Conservation (phyloP, 148 eudicot species). For the Rhododendron mucronatum region DNA sequence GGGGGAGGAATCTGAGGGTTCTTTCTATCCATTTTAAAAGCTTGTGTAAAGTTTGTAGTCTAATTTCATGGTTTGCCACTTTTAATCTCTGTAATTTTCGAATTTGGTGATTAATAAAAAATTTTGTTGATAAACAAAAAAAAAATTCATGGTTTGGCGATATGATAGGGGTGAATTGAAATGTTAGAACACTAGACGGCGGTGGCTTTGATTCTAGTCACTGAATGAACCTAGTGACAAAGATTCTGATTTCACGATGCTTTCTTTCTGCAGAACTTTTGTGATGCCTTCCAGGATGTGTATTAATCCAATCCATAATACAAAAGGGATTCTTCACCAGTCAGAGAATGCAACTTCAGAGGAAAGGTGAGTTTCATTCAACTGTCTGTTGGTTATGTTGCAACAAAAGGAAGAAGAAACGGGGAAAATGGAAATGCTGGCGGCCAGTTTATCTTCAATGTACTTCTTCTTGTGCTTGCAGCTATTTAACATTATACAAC, state of each 20-base stretch:
- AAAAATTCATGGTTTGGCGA: not conserved
- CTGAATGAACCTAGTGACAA: not conserved
- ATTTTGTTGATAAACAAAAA: no score
- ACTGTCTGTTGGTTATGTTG: not conserved
- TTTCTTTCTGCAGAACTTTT: conserved; percentile 60
- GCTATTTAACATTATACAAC: not conserved
- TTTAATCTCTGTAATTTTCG: no score
- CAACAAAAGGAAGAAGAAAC: not conserved
- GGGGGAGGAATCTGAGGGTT: not conserved
- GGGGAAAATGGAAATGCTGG: not conserved
- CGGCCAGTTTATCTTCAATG: not conserved
- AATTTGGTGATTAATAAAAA: no score
- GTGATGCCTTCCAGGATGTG: conserved; percentile 98
- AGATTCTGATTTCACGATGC: not conserved
- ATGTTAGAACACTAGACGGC: not conserved
- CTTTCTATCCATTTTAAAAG: not conserved
- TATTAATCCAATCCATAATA: conserved; percentile 86
- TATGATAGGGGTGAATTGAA: not conserved
- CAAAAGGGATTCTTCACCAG: conserved; percentile 68
- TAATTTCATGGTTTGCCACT: not conserved
- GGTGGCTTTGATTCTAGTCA: not conserved
- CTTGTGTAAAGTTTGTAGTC: not conserved
- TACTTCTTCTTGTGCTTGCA: not conserved
- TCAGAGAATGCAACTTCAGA: conserved; percentile 43
- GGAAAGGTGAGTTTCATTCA: conserved; percentile 49